phyloP scores from a whole-genome alignment of 805 yeast species.

The Isabelozyma pseudorhagii region DNA sequence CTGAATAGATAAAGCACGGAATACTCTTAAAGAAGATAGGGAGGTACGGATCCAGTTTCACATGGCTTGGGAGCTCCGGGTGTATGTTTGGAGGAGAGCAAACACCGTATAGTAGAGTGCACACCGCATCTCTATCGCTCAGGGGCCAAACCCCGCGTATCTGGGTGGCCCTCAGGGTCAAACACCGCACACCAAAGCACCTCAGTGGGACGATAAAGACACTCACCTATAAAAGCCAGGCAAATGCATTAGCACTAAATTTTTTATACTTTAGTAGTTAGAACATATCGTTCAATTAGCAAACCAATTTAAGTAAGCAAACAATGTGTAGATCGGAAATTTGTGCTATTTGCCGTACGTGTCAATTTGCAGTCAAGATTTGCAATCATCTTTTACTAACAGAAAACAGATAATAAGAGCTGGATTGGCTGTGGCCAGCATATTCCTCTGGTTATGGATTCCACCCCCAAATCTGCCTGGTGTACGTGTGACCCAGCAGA shows the following conservation, averaged over 20 bases:
- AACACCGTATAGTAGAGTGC: background rate
- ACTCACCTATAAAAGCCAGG: background rate
- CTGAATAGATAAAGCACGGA: too few species aligned
- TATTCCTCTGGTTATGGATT: constrained; percentile 51
- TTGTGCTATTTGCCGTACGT: constrained; percentile 34
- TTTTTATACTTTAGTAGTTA: background rate
- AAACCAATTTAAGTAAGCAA: background rate
- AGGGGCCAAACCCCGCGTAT: too few species aligned
- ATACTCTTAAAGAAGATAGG: too few species aligned
- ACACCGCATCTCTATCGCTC: too few species aligned
- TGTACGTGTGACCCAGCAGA: constrained; percentile 52
- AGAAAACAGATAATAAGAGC: constrained; percentile 41
- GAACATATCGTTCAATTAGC: background rate
- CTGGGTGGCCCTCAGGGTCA: too few species aligned
- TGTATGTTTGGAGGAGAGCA: background rate
- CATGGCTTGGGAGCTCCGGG: too few species aligned
- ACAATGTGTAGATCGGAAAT: constrained; percentile 36
- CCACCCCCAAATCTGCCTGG: constrained; percentile 46
- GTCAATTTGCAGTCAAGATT: background rate
- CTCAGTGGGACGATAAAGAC: background rate
- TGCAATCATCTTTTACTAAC: constrained; percentile 1
- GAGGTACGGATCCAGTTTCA: background rate
- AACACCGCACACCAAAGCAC: too few species aligned
- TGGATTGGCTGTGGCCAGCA: constrained; percentile 69
- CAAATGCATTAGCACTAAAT: background rate